These are phyloP conservation scores for Mucor irregularis DNA, from an alignment of 371 early-diverging fungal genomes.

Conservation along the genomic window DNA sequence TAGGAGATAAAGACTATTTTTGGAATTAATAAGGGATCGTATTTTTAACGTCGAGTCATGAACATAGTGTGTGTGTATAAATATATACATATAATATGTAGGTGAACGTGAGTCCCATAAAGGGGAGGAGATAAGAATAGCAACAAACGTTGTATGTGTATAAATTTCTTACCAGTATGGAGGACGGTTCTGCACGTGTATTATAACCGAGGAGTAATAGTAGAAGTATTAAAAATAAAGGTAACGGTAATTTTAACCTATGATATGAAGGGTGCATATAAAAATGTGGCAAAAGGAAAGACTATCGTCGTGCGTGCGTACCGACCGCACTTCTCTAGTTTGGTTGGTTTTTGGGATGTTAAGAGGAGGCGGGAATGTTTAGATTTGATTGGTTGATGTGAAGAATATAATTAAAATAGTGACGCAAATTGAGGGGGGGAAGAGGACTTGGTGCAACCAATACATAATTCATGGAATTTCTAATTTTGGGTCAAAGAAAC, in stretches of 20 bases:
- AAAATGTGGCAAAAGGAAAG: conserved; percentile 15
- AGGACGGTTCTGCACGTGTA: conserved; percentile 16
- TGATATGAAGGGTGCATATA: background rate
- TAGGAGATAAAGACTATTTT: conserved; percentile 15
- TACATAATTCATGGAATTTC: too few relatives aligned
- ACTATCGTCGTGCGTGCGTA: too few relatives aligned
- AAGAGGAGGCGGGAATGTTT: background rate
- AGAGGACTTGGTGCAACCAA: too few relatives aligned
- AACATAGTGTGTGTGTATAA: background rate
- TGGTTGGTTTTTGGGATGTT: too few relatives aligned
- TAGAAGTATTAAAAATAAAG: too few relatives aligned
- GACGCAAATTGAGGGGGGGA: too few relatives aligned
- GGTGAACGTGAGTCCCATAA: too few relatives aligned
- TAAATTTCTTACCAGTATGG: conserved; percentile 5
- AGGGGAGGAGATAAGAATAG: background rate
- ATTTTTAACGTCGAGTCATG: too few relatives aligned
- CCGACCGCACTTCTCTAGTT: too few relatives aligned
- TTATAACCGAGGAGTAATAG: conserved; percentile 7
- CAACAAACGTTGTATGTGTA: background rate
- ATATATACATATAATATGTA: too few relatives aligned
- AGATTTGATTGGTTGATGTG: background rate
- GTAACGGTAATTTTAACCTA: background rate
- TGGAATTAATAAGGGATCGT: background rate
- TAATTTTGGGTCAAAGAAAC: too few relatives aligned
- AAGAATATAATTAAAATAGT: background rate